Conservation (phyloP, 176 grass and related monocot species). For the Carex parvula region DNA sequence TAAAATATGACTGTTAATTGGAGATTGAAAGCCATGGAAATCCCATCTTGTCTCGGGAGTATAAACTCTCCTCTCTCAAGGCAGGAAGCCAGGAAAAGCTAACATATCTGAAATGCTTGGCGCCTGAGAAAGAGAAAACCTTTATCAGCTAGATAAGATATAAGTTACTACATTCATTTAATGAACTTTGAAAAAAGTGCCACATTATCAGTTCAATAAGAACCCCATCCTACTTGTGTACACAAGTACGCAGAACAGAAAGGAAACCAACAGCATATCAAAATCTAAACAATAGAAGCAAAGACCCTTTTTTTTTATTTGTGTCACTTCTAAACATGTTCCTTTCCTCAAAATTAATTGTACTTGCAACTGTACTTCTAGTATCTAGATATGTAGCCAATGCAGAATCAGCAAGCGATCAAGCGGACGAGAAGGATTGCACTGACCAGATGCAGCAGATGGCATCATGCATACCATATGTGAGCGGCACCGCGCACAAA, state of each 20-base stretch:
- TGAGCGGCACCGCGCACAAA: constrained; percentile 16
- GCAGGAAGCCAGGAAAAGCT: constrained; percentile 1
- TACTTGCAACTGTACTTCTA: background rate
- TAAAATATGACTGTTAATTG: too few species aligned
- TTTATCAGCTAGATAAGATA: constrained; percentile 1
- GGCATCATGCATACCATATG: constrained; percentile 31
- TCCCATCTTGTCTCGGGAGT: background rate
- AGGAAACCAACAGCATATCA: background rate
- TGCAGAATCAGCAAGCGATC: background rate
- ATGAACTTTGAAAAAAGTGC: constrained; percentile 2
- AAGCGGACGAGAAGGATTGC: constrained; percentile 31
- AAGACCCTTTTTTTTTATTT: background rate
- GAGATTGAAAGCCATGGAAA: background rate
- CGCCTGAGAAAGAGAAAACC: background rate
- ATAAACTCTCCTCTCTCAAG: background rate
- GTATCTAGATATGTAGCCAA: background rate
- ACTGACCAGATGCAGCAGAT: constrained; percentile 33
- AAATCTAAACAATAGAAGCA: background rate
- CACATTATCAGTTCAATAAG: background rate
- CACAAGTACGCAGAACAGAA: background rate
- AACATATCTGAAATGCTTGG: background rate
- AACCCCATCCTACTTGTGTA: background rate
- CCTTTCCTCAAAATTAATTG: background rate
- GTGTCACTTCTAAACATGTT: background rate
- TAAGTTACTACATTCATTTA: background rate